A percentile compares a stretch with the other conserved stretches of the same genome.
phyloP scores from a whole-genome alignment of 768 basidiomycete species.

The Crassisporium funariophilum region DNA sequence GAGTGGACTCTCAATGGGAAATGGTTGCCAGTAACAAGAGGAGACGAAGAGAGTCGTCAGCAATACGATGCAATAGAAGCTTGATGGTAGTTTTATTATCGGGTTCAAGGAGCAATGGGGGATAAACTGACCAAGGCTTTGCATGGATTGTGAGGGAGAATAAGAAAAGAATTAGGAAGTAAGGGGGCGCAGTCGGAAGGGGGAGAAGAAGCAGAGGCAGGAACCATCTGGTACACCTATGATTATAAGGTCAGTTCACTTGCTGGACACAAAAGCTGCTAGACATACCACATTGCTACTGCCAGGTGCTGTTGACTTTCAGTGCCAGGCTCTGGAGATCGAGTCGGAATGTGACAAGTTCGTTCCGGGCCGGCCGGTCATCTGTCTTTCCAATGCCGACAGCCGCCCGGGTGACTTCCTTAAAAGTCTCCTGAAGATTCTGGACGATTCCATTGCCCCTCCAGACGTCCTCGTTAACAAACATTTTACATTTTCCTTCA shows the following conservation, averaged over 20 bases:
- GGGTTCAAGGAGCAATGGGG: constrained; percentile 4
- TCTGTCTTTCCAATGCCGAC: background rate
- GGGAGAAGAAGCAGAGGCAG: constrained; percentile 76
- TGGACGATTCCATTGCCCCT: constrained; percentile 41
- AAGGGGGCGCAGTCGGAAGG: constrained; percentile 78
- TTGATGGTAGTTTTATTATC: constrained; percentile 30
- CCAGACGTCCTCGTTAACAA: constrained; percentile 23
- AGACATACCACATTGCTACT: constrained; percentile 55
- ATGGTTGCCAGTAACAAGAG: constrained; percentile 89
- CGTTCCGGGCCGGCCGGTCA: background rate
- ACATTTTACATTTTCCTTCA: constrained; percentile 11
- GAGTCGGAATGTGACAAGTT: too few relatives aligned
- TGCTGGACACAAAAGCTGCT: background rate
- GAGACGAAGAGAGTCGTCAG: constrained; percentile 83
- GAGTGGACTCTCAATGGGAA: constrained; percentile 64
- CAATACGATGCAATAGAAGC: constrained; percentile 86
- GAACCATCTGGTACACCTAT: constrained; percentile 87
- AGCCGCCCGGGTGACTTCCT: constrained; percentile 12
- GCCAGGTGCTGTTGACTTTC: too few relatives aligned
- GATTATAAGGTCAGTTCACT: constrained; percentile 4
- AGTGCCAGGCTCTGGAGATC: too few relatives aligned
- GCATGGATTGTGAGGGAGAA: constrained; percentile 80
- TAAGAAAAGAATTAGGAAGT: constrained; percentile 76
- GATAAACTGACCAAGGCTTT: constrained; percentile 70
- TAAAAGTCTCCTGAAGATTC: constrained; percentile 35